Base-by-base conservation (phyloP, 2,329 filamentous ascomycete species). In the Ustilaginoidea virens region DNA sequence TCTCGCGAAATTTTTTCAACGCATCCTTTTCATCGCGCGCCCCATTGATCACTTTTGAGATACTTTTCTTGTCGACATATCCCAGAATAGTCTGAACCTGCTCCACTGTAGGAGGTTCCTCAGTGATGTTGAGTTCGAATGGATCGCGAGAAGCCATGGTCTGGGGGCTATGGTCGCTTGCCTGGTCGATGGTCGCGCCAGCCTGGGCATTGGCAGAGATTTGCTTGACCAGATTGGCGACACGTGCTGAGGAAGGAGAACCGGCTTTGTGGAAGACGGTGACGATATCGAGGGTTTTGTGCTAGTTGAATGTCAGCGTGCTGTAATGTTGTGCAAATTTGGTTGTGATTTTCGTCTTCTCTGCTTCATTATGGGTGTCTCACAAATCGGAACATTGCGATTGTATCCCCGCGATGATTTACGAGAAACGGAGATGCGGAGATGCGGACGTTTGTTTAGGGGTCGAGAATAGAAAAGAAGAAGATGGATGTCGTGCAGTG, bases 201-300 rank as follows among this genome's bases (percentile, higher is more conserved):
- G 74, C 63, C 18, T 69, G 53, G 9, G 81, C 74, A 27, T 71
- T 72, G 27, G 78, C 75, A 16, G 80, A 80, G 18, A 74, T 68
- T 56, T 87, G 75, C 60, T 90, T 92, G 35, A 96, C 70, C 30
- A 92, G 59, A 23, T 70, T 76, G 36, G 77, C 70, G 18, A 79
- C 78, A 35, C 78, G 73, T 28, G 71, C 62, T 4, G 86, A 94
- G 38, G 77, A 66, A 14, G 78, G 69, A 30, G 70, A 69, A 43
- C 65, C 68, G 33, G 87, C 71, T 55, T 81, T 80, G 69, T 94
- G 86, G 66, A 96, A 98, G 63, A 98, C 76, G 36, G 87, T 96
- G 51, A 96, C 73, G 41, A 92, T 81, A 62, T 96, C 86, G 54
- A 81, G 69, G 40, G 78, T 69, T 65, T 83, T 86, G 57, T 66